Evolutionary conservation across 768 basidiomycete genomes (phyloP).

Genomic region (Tricholoma sp.): DNA sequence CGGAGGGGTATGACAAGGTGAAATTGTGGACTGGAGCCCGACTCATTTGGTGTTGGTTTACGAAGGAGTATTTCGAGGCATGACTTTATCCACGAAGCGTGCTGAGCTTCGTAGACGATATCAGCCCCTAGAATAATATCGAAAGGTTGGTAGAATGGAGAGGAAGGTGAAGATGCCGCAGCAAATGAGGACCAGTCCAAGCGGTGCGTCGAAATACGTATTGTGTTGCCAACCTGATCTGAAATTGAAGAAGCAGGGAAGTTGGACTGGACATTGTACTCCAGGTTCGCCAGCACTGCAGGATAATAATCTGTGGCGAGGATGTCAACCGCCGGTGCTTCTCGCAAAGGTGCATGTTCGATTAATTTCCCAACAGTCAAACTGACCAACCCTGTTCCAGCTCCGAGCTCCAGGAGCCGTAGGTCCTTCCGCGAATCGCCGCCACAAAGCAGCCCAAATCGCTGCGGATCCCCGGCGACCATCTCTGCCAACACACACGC

Average conservation of each 20-base stretch:
- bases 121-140: slow-evolving; percentile 80
- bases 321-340: slow-evolving; percentile 23
- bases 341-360: slow-evolving; percentile 9
- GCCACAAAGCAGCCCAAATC: slow-evolving; percentile 37
- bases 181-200: slow-evolving; percentile 62
- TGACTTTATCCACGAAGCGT: slow-evolving; percentile 64
- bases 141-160: slow-evolving; percentile 40
- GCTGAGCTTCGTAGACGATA: slow-evolving; percentile 69
- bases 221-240: background rate
- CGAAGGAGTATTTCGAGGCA: slow-evolving; percentile 51
- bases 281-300: slow-evolving; percentile 65
- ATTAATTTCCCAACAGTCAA: slow-evolving; percentile 49
- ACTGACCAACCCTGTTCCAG: slow-evolving; percentile 81
- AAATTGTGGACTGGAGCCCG: slow-evolving; percentile 35
- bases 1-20: slow-evolving; percentile 79
- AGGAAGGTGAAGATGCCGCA: background rate
- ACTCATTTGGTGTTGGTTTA: slow-evolving; percentile 14
- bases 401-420: slow-evolving; percentile 72
- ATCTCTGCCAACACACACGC: slow-evolving; percentile 77
- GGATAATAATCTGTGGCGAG: slow-evolving; percentile 78
- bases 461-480: slow-evolving; percentile 51
- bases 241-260: slow-evolving; percentile 24
- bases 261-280: slow-evolving; percentile 54
- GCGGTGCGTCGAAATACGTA: slow-evolving; percentile 19
- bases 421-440: slow-evolving; percentile 13